Base-by-base conservation (phyloP, 371 early-diverging fungal genomes). In the Rhizomucor miehei region DNA sequence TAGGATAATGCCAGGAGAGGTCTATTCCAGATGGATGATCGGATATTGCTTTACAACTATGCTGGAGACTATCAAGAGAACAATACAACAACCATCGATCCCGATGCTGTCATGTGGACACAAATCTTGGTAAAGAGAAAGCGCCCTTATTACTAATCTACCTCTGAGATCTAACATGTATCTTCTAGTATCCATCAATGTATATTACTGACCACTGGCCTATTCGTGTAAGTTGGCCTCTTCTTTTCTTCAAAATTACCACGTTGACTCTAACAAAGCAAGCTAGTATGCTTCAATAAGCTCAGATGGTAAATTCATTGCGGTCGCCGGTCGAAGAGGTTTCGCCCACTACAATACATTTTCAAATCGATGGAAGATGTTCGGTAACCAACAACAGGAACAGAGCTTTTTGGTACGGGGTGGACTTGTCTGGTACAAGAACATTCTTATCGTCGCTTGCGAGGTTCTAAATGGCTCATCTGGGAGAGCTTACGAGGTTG, bases 131-230 rank as follows among this genome's bases (percentile, higher is more conserved):
- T 89, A 67, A 6, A 8, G n/a, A n/a, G n/a, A n/a, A n/a, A n/a
- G n/a, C n/a, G n/a, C n/a, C n/a, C n/a, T n/a, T n/a, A n/a, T n/a
- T n/a, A n/a, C n/a, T n/a, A n/a, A n/a, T n/a, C n/a, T n/a, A n/a
- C n/a, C n/a, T n/a, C n/a, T n/a, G 25, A 36, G 21, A 35, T 2
- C 40, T 19, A 24, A 23, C 16, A 17, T 24, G 0, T n/a, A 43
- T 13, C 10, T 40, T 3, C 8, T 59, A 89, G 82, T 82, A 88
- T 43, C 93, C 93, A 1, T 67, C 73, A 10, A 80, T 86, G 58
- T 93, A 93, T 57, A 80, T 91, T 44, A 77, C 88, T 8, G 84
- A 84, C 40, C 89, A 91, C 57, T 93, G 93, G 93, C 93, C 93
- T 5, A 89, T 91, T 24, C 77, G 81, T 52, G 89, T 88, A 76